Base-by-base conservation (phyloP, 441 rosid genomes). In the Gossypium gossypioides region DNA sequence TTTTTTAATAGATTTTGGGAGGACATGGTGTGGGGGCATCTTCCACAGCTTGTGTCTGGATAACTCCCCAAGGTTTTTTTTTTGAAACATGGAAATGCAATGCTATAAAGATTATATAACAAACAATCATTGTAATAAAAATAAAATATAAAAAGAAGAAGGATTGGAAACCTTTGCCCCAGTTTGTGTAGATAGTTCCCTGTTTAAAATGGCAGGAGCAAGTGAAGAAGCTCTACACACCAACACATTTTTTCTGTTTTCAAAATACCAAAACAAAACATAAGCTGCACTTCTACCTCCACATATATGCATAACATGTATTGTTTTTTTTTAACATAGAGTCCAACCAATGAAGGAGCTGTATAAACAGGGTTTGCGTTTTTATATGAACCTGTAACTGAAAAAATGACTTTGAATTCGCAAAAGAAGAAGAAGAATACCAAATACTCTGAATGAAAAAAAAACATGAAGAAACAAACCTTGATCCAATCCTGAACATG, bases 121-220 rank as follows among this genome's bases (percentile, higher is more conserved):
- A 10, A 46, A 46, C 0, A 46, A 48, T 12, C 5, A 3, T 27
- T 4, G 32, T 27, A 27, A 48, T n/a, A 2, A 13, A 13, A 3
- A 16, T 48, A 48, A 4, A 3, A 27, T 4, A 5, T 64, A 61
- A 42, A 40, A 9, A 3, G 10, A 32, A 22, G 60, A 27, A 27
- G 32, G 58, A 15, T 19, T 27, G 24, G 19, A 50, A n/a, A 57
- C 3, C n/a, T 42, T 44, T 10, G 16, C 37, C 78, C 73, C 83
- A 24, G 32, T 51, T 68, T 78, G 74, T 64, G 86, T 74, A 3
- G 77, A 83, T 63, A 81, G 75, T 24, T 68, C 69, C 72, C 71
- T 79, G 72, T 12, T 67, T 54, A 76, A 54, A 67, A 79, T 29
- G 37, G 70, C 60, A 62, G 34, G 54, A 70, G 79, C 66, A 71